Evolutionary conservation across 2,329 filamentous ascomycete genomes (phyloP).

Genomic region (Penicillium sumatraense): DNA sequence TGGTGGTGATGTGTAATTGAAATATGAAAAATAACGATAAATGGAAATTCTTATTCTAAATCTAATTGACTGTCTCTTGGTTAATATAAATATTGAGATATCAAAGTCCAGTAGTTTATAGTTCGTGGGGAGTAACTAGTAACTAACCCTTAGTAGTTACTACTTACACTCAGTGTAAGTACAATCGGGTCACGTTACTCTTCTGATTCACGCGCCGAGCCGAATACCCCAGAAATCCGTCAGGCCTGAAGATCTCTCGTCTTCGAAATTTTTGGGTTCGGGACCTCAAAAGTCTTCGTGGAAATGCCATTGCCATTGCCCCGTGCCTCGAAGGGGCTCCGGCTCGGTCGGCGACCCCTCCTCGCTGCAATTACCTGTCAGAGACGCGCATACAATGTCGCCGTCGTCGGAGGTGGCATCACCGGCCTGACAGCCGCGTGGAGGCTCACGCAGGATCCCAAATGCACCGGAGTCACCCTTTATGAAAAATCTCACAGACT

Average conservation of each 20-base stretch:
- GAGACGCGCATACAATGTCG: constrained; percentile 53
- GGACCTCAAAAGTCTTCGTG: too few relatives aligned
- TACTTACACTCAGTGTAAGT: too few relatives aligned
- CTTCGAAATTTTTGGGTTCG: not conserved
- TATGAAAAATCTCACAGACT: constrained; percentile 73
- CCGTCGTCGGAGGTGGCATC: constrained; percentile 79
- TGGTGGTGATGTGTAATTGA: too few relatives aligned
- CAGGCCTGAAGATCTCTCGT: too few relatives aligned
- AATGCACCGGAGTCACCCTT: constrained; percentile 73
- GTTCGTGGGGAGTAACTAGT: too few relatives aligned
- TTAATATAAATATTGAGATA: too few relatives aligned
- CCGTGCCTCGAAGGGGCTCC: constrained; percentile 29
- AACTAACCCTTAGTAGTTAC: too few relatives aligned
- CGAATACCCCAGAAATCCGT: constrained; percentile 1
- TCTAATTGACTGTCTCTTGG: too few relatives aligned
- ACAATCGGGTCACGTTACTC: not conserved
- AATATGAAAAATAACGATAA: too few relatives aligned
- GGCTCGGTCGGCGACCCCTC: constrained; percentile 24
- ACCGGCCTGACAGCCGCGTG: constrained; percentile 80
- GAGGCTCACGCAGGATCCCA: constrained; percentile 72
- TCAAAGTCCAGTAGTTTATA: too few relatives aligned
- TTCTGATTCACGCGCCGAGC: not conserved
- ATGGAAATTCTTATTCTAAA: too few relatives aligned
- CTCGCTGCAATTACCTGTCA: constrained; percentile 20
- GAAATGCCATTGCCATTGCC: constrained; percentile 37